phyloP scores from a whole-genome alignment of 2,329 filamentous ascomycete species.

The Scytalidium sp. region DNA sequence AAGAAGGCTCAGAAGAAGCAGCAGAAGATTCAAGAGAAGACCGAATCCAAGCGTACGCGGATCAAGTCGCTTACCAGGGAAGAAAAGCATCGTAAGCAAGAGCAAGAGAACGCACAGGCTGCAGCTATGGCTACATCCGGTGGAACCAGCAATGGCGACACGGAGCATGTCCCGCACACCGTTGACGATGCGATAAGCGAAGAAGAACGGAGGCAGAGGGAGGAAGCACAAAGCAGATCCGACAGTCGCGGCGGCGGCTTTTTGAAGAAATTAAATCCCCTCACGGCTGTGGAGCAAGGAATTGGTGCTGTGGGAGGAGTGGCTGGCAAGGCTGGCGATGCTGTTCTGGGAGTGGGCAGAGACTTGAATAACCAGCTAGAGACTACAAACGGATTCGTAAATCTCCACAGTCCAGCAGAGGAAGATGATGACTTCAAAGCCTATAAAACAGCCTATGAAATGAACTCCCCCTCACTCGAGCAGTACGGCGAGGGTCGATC shows the following conservation, averaged over 20 bases:
- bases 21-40: constrained; percentile 32
- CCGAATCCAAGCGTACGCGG: constrained; percentile 50
- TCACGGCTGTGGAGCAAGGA: constrained; percentile 24
- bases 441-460: constrained; percentile 10
- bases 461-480: neutral
- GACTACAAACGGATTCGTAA: constrained; percentile 42
- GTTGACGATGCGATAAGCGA: constrained; percentile 45
- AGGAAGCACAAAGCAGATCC: constrained; percentile 1
- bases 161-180: constrained; percentile 51
- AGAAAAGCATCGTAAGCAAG: constrained; percentile 30
- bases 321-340: constrained; percentile 36
- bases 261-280: neutral
- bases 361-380: constrained; percentile 51
- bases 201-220: constrained; percentile 17
- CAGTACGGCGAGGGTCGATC: neutral
- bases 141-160: constrained; percentile 50
- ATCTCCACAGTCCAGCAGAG: constrained; percentile 16
- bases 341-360: constrained; percentile 41
- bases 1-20: constrained; percentile 77
- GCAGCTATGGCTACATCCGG: constrained; percentile 40
- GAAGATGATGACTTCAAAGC: constrained; percentile 21
- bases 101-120: constrained; percentile 36
- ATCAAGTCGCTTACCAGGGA: constrained; percentile 46
- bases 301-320: constrained; percentile 18
- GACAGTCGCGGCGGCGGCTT: constrained; percentile 10